A percentile compares a stretch with the other conserved stretches of the same genome.
Evolutionary conservation across 2,329 filamentous ascomycete species (phyloP).

Genomic region (Fonsecaea nubica): DNA sequence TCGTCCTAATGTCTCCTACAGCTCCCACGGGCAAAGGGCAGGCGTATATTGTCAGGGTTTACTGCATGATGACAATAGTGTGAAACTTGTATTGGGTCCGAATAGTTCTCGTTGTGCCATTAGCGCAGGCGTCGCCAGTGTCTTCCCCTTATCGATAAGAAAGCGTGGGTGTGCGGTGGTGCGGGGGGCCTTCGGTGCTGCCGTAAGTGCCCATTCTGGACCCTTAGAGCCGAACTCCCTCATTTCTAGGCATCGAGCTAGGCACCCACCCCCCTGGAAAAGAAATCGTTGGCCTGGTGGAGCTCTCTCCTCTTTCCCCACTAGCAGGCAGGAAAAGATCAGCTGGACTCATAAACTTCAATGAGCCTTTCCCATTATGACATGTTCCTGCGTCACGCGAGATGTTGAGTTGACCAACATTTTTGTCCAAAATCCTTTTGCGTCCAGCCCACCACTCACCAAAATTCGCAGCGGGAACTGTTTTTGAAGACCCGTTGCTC

Average conservation of each 20-base stretch:
- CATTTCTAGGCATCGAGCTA: not conserved
- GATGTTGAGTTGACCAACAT: conserved; percentile 36
- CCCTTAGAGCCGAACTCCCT: not conserved
- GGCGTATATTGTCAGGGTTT: not conserved
- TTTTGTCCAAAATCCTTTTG: conserved; percentile 27
- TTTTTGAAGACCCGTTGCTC: conserved; percentile 4
- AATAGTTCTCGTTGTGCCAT: not conserved
- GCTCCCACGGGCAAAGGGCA: not conserved
- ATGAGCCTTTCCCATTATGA: conserved; percentile 11
- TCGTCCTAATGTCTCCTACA: not conserved
- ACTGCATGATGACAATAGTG: not conserved
- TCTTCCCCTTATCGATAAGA: not conserved
- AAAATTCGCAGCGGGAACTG: conserved; percentile 8
- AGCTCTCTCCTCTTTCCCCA: not conserved
- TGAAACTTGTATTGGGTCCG: not conserved
- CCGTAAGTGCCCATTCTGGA: not conserved
- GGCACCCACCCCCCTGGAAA: conserved; percentile 6
- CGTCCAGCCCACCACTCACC: conserved; percentile 28
- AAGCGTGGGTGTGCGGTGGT: not conserved
- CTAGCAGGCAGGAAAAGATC: conserved; percentile 11
- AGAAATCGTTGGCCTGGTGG: conserved; percentile 10
- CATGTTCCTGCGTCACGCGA: conserved; percentile 35
- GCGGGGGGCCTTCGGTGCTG: too few relatives aligned
- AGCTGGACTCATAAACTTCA: conserved; percentile 14
- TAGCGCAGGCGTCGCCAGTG: not conserved